These are phyloP conservation scores for Marasmius tenuissimus DNA, from an alignment of 1,284 basidiomycete genomes.

Conservation along the genomic window DNA sequence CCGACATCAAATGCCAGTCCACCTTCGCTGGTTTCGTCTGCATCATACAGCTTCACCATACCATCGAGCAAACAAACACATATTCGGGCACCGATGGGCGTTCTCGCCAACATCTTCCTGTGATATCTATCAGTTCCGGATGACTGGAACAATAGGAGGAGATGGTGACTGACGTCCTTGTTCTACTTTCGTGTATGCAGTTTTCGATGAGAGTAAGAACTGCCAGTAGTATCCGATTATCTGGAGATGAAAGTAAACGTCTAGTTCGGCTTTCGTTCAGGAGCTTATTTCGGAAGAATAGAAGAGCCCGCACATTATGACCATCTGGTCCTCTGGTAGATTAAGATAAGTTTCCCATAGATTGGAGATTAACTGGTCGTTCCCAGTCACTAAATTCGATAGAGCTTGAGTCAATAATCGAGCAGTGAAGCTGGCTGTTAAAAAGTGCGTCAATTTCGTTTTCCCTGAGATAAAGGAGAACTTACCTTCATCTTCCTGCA, in stretches of 20 bases:
- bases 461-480: conserved; percentile 6
- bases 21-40: conserved; percentile 57
- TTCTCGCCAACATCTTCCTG: conserved; percentile 51
- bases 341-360: conserved; percentile 67
- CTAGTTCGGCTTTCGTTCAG: conserved; percentile 40
- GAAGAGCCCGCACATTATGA: conserved; percentile 63
- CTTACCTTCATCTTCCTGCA: conserved; percentile 56
- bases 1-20: conserved; percentile 74
- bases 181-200: conserved; percentile 55
- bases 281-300: conserved; percentile 12
- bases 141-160: neutral
- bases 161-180: conserved; percentile 52
- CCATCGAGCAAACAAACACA: conserved; percentile 64
- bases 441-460: neutral
- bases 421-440: conserved; percentile 53
- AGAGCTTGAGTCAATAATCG: conserved; percentile 68
- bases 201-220: conserved; percentile 75
- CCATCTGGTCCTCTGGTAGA: conserved; percentile 69
- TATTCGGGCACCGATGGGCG: conserved; percentile 56
- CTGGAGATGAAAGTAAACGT: conserved; percentile 70
- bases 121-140: neutral
- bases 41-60: conserved; percentile 66
- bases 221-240: conserved; percentile 59
- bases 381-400: conserved; percentile 73
- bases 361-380: conserved; percentile 51